These are phyloP conservation scores for Aspergillus cejpii DNA, from an alignment of 2,329 filamentous ascomycete species.

Conservation along the genomic window DNA sequence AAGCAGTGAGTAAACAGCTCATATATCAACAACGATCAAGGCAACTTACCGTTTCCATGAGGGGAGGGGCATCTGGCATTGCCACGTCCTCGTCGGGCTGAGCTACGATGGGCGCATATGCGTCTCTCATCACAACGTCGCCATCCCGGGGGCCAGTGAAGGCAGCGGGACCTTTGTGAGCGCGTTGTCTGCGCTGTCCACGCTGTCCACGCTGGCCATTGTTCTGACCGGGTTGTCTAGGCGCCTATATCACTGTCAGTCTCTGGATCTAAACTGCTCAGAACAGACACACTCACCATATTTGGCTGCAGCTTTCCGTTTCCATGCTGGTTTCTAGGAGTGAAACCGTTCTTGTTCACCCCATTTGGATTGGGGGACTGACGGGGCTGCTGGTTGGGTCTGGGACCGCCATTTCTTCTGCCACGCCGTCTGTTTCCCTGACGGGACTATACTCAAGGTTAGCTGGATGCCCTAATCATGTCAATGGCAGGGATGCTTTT, in stretches of 20 bases:
- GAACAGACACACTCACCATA: not conserved
- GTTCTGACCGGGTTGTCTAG: not conserved
- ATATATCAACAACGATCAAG: not conserved
- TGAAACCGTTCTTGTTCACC: not conserved
- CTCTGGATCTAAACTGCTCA: not conserved
- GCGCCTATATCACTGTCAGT: not conserved
- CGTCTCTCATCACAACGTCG: constrained; percentile 3
- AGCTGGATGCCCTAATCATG: not conserved
- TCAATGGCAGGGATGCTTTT: not conserved
- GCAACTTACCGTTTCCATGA: not conserved
- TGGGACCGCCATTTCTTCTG: not conserved
- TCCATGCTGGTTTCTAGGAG: not conserved
- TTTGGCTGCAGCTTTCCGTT: not conserved
- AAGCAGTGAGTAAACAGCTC: not conserved
- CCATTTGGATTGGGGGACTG: not conserved
- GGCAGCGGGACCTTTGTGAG: not conserved
- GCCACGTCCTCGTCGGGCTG: not conserved
- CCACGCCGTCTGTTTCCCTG: not conserved
- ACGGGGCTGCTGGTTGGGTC: not conserved
- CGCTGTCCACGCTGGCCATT: not conserved
- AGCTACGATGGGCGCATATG: not conserved
- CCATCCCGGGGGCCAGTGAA: constrained; percentile 1
- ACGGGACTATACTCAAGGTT: not conserved
- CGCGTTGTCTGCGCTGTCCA: not conserved
- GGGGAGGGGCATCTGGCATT: constrained; percentile 2